These are phyloP conservation scores for Fusarium lateritium DNA, from an alignment of 2,329 filamentous ascomycete genomes.

Conservation along the genomic window DNA sequence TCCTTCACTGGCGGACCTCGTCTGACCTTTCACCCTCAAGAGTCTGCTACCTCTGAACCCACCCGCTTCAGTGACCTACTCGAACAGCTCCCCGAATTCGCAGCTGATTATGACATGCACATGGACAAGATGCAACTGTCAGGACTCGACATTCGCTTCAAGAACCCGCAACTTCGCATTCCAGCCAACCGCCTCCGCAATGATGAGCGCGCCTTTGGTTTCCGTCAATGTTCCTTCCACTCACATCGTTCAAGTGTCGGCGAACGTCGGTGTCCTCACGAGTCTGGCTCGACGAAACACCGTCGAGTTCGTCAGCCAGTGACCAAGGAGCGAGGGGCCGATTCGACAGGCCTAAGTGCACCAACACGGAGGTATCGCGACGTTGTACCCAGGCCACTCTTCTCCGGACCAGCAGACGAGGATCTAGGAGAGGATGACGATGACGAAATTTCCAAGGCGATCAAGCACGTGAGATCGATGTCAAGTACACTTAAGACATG, in stretches of 20 bases:
- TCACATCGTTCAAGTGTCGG: conserved; percentile 69
- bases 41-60: conserved; percentile 49
- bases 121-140: conserved; percentile 66
- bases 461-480: conserved; percentile 52
- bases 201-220: conserved; percentile 72
- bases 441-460: conserved; percentile 48
- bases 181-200: conserved; percentile 69
- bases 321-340: conserved; percentile 26
- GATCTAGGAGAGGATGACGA: conserved; percentile 52
- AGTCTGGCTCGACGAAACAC: conserved; percentile 35
- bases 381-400: conserved; percentile 48
- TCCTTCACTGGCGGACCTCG: conserved; percentile 59
- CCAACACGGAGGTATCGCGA: conserved; percentile 43
- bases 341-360: conserved; percentile 42
- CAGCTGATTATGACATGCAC: conserved; percentile 66
- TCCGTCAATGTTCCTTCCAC: conserved; percentile 73
- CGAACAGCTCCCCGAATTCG: conserved; percentile 61
- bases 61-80: conserved; percentile 62
- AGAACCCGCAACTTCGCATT: conserved; percentile 73
- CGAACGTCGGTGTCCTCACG: conserved; percentile 68
- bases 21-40: conserved; percentile 51
- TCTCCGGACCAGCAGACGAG: conserved; percentile 42
- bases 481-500: conserved; percentile 50
- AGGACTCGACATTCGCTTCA: conserved; percentile 67
- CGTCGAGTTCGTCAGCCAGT: conserved; percentile 21